phyloP scores from a whole-genome alignment of 169 alveolate species.

The Perkinsus chesapeaki region DNA sequence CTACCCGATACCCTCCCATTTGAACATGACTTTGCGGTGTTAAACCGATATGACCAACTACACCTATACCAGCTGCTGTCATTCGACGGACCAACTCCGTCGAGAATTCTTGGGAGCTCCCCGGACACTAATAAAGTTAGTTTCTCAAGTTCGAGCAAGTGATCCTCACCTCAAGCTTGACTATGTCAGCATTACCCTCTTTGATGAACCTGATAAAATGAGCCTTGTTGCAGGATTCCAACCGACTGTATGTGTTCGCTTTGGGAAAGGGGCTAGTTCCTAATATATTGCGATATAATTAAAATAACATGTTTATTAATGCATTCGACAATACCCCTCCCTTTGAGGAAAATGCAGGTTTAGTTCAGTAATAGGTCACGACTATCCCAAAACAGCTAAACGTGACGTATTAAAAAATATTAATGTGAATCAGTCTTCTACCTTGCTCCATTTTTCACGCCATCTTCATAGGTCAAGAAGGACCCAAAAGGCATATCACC shows the following conservation, averaged over 20 bases:
- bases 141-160: neutral
- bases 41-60: neutral
- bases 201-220: neutral
- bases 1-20: neutral
- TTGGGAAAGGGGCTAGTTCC: too few relatives aligned
- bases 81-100: neutral
- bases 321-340: too few relatives aligned
- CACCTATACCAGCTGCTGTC: neutral
- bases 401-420: too few relatives aligned
- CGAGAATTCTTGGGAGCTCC: neutral
- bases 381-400: neutral
- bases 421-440: too few relatives aligned
- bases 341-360: too few relatives aligned
- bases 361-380: too few relatives aligned
- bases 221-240: too few relatives aligned
- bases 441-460: neutral
- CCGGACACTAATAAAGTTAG: neutral
- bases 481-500: neutral
- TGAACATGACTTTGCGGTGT: neutral
- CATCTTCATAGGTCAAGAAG: neutral
- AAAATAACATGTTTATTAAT: too few relatives aligned
- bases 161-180: neutral
- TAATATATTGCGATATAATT: too few relatives aligned
- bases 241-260: too few relatives aligned
- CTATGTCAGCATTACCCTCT: neutral